A percentile compares a stretch with the other conserved stretches of the same genome.
phyloP scores from a whole-genome alignment of 176 grass and related monocot species.

The Chrysopogon serrulatus region DNA sequence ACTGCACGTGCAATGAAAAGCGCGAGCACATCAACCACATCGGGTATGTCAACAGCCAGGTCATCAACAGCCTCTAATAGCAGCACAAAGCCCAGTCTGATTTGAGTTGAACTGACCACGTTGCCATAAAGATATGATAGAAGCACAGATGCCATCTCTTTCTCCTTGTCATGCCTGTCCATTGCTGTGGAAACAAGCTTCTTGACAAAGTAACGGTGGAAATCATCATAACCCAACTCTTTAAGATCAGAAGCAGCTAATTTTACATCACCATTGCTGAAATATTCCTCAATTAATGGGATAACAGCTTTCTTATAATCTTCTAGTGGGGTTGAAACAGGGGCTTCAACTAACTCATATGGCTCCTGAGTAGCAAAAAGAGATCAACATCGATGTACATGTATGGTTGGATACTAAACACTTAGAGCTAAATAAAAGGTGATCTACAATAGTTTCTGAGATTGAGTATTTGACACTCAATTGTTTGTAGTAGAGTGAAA shows the following conservation, averaged over 20 bases:
- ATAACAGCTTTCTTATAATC: slow-evolving; percentile 78
- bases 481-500: background rate
- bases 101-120: slow-evolving; percentile 67
- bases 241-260: slow-evolving; percentile 76
- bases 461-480: background rate
- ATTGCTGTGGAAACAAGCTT: slow-evolving; percentile 91
- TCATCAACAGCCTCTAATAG: slow-evolving; percentile 88
- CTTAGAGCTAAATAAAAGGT: background rate
- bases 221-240: slow-evolving; percentile 73
- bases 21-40: slow-evolving; percentile 76
- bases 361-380: slow-evolving; percentile 65
- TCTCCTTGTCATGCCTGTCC: slow-evolving; percentile 96
- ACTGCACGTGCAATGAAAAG: slow-evolving; percentile 89
- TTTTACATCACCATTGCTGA: slow-evolving; percentile 78
- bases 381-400: slow-evolving; percentile 4
- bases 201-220: slow-evolving; percentile 86
- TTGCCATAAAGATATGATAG: slow-evolving; percentile 77
- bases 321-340: slow-evolving; percentile 69
- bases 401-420: background rate
- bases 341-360: slow-evolving; percentile 77
- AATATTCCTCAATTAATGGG: slow-evolving; percentile 82
- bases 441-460: background rate
- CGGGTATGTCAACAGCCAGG: slow-evolving; percentile 81
- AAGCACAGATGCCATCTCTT: slow-evolving; percentile 90
- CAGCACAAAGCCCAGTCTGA: slow-evolving; percentile 83